Base-by-base conservation (phyloP, 139 green algal species). In the Volvox africanus region DNA sequence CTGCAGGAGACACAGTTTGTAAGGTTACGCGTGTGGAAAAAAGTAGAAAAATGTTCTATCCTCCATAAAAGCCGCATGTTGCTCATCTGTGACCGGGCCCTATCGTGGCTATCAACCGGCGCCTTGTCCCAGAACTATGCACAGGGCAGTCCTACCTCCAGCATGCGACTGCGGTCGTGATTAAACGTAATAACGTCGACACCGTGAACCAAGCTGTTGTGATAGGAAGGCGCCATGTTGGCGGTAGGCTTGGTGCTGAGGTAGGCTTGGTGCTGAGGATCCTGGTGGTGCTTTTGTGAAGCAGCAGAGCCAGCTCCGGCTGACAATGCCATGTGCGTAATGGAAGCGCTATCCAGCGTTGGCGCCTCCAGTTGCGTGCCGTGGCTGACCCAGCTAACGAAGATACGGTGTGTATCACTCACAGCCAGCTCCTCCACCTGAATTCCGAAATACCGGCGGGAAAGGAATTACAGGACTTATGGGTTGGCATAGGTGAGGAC, bases 171-270 rank as follows among this genome's bases (percentile, higher is more conserved):
- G 18, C 85, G 85, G 85, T 89, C 85, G 61, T 68, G 44, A 18
- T 82, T 89, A 71, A 89, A 89, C 13, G 69, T 89, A 30, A 89
- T 82, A 30, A 89, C 61, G 44, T 89, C 85, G n/a, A 89, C 85
- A 0, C 85, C 85, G 21, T 67, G 85, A 0, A 82, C 18, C 28
- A 61, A 24, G 78, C 37, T 62, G 35, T 84, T 84, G 36, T 84
- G 78, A 44, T 84, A 55, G 5, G 55, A 55, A 32, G 61, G 61
- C 0, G 81, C 61, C 16, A 62, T 16, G 81, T 26, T 61, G 81
- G 37, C 80, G 24, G 28, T 30, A 26, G 80, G 80, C 26, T 6
- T 55, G 44, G 44, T 5, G 44, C 9, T 55, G 9, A 14, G 44
- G 9, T n/a, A n/a, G n/a, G n/a, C n/a, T n/a, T 55, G 44, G 5